Percentiles rank a stretch among this genome's conserved stretches.
These are phyloP conservation scores for Pichia phayaonensis DNA, from an alignment of 805 yeast genomes.

Conservation along the genomic window DNA sequence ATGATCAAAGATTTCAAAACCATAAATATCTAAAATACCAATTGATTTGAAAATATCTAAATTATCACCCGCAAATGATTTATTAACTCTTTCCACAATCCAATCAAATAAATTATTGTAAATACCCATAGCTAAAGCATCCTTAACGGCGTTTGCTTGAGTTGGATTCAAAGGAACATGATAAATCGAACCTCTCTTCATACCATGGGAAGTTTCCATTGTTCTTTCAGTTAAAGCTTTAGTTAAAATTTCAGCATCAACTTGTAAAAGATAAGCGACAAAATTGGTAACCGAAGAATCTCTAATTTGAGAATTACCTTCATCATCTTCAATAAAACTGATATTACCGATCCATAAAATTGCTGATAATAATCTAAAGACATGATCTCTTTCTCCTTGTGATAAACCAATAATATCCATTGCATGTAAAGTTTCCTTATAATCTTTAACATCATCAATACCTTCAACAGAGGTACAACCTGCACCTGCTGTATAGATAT, in stretches of 20 bases:
- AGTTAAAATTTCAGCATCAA: conserved; percentile 56
- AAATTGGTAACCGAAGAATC: conserved; percentile 91
- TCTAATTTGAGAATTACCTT: conserved; percentile 73
- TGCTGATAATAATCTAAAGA: conserved; percentile 77
- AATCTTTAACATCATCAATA: conserved; percentile 77
- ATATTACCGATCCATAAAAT: conserved; percentile 94
- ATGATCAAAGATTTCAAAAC: conserved; percentile 92
- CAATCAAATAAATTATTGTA: conserved; percentile 91
- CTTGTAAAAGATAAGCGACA: conserved; percentile 85
- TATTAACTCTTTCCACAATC: conserved; percentile 89
- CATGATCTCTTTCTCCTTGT: conserved; percentile 80
- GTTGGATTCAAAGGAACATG: conserved; percentile 88
- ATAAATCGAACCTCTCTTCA: conserved; percentile 84
- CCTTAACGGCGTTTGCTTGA: conserved; percentile 92
- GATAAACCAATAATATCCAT: conserved; percentile 82
- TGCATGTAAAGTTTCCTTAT: conserved; percentile 55
- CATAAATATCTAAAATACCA: conserved; percentile 93
- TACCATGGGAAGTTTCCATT: conserved; percentile 85
- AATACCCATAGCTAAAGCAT: conserved; percentile 90
- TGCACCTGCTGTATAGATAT: conserved; percentile 79
- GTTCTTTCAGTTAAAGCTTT: conserved; percentile 72
- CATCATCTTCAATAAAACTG: conserved; percentile 76
- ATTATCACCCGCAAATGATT: conserved; percentile 48
- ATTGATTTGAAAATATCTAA: conserved; percentile 48
- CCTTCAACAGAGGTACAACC: conserved; percentile 82